Percentiles rank a stretch among this genome's conserved stretches.
Evolutionary conservation across 2,329 filamentous ascomycete genomes (phyloP).

Genomic region (Metarhizium guizhouense): DNA sequence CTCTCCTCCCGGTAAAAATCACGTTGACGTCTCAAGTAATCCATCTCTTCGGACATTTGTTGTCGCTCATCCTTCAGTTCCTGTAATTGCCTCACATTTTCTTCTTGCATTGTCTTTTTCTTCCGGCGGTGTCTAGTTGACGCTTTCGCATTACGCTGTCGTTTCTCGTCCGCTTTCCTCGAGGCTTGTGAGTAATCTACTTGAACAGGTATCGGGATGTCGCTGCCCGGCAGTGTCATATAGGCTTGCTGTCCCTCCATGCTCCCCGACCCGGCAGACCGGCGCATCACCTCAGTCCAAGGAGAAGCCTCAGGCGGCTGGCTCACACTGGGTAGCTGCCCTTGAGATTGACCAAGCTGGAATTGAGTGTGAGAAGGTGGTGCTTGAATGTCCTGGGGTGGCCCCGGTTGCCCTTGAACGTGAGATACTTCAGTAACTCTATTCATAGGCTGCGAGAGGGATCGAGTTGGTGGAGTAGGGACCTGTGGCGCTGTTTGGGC

Average conservation of each 20-base stretch:
- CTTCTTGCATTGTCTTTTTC: conserved; percentile 73
- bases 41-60: conserved; percentile 48
- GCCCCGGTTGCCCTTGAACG: conserved; percentile 14
- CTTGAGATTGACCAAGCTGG: conserved; percentile 12
- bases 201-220: conserved; percentile 46
- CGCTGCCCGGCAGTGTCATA: conserved; percentile 28
- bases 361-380: conserved; percentile 14
- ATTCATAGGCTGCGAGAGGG: conserved; percentile 26
- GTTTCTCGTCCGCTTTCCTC: conserved; percentile 74
- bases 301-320: conserved; percentile 14
- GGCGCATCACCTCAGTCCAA: conserved; percentile 25
- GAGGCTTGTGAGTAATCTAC: conserved; percentile 78
- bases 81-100: conserved; percentile 60
- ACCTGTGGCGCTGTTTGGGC: conserved; percentile 11
- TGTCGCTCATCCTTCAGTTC: conserved; percentile 60
- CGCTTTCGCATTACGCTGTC: conserved; percentile 75
- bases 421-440: conserved; percentile 14
- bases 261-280: conserved; percentile 17
- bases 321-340: conserved; percentile 12
- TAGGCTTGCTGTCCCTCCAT: conserved; percentile 28
- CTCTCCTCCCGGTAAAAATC: conserved; percentile 69
- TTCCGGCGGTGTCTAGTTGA: conserved; percentile 75
- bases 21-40: conserved; percentile 49
- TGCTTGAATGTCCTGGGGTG: conserved; percentile 12
- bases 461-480: conserved; percentile 20